Base-by-base conservation (phyloP, 2,329 filamentous ascomycete species). In the Aotearoamyces nothofagi region DNA sequence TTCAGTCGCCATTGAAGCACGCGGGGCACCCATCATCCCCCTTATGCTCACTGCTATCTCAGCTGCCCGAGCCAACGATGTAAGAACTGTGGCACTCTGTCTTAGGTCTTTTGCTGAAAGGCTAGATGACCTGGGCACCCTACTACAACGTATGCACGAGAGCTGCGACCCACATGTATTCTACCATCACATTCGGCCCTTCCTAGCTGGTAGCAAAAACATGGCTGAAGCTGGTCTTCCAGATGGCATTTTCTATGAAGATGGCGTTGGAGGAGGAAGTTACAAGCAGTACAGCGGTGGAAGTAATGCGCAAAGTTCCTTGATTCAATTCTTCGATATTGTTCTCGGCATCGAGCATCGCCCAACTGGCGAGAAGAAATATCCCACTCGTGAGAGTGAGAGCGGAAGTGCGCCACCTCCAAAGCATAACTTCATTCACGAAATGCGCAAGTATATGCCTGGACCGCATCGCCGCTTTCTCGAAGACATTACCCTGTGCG, bases 401-500 rank as follows among this genome's bases (percentile, higher is more conserved):
- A 45, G 47, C 10, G 53, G 53, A 13, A 55, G 55, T 9, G 56
- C 57, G 30, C 48, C 55, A 1, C 58, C 65, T 14, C 64, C 72
- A 4, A 63, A 67, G 22, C 73, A 93, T 56, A 92, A 90, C 46
- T 98, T 98, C 57, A 87, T 98, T 47, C 73, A 80, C 47, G 90
- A 98, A 40, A 98, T 98, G 90, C 78, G 87, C 33, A 69, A 69
- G 25, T 98, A 98, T 56, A 98, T 98, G 90, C 90, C 90, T 0
- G 87, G 84, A 1, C 71, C 79, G 0, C 90, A 98, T 48, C 78
- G 84, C 3, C 75, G 80, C 22, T 98, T 98, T 56, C 64, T 98
- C 3, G 68, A 79, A 38, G 78, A 92, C 37, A 75, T 94, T 9
- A 64, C 70, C 27, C 60, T 60, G 10, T 74, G 94, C 4, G 75